Evolutionary conservation across 768 basidiomycete species (phyloP).

Genomic region (Lactifluus echinatus): DNA sequence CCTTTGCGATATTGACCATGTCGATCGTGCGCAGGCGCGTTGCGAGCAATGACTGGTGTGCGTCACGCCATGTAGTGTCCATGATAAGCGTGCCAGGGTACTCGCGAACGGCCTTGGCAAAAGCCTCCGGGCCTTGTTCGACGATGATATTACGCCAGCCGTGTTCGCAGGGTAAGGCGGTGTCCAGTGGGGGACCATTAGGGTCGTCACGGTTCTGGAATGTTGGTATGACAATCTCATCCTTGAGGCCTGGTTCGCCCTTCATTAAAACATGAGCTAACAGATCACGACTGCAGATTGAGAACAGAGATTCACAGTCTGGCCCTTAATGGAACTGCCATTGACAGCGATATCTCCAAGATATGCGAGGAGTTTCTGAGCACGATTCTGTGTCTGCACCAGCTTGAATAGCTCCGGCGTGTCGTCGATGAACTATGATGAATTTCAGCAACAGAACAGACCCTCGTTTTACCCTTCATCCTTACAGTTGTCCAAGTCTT

Average conservation of each 20-base stretch:
- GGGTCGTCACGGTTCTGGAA: conserved; percentile 74
- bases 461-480: conserved; percentile 15
- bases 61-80: conserved; percentile 99
- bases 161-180: conserved; percentile 68
- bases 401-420: conserved; percentile 99
- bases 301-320: conserved; percentile 38
- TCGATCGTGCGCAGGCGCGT: conserved; percentile 94
- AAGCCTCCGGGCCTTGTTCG: conserved; percentile 94
- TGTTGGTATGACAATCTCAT: conserved; percentile 76
- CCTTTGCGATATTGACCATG: conserved; percentile 97
- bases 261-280: conserved; percentile 20
- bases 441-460: neutral
- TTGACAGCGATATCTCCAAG: conserved; percentile 98
- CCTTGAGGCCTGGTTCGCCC: conserved; percentile 92
- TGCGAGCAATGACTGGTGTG: conserved; percentile 95
- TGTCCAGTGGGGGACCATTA: conserved; percentile 65
- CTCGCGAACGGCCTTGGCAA: conserved; percentile 94
- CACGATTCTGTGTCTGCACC: conserved; percentile 95
- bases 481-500: conserved; percentile 95
- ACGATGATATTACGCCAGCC: conserved; percentile 99
- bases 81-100: conserved; percentile 94
- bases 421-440: conserved; percentile 89
- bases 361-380: conserved; percentile 93
- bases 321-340: conserved; percentile 96
- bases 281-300: neutral